Evolutionary conservation across 1,139 yeast species (phyloP), one percentile per base, ranked within the genome.

Genomic region (Yamadazyma dushanensis): DNA sequence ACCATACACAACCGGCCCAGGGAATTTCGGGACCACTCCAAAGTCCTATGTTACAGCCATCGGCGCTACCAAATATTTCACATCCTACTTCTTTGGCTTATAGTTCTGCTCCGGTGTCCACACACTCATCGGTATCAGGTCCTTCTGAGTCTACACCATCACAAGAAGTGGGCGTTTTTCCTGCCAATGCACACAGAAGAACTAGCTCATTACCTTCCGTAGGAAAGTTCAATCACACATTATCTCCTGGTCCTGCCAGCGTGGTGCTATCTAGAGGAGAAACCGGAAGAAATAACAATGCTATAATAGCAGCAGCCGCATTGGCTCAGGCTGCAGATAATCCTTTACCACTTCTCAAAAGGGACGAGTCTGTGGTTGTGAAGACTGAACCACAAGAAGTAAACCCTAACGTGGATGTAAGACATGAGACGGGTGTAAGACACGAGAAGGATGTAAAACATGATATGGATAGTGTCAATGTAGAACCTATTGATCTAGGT

Each of bases 301-400:
- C 83, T 1, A 68, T 70, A 41, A 78, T 80, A 17, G 87, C 86
- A 0, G 86, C 86, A 2, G 86, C 85, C 8, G 86, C 86, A 0
- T 62, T 80, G 34, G 85, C 86, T 1, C 85, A 82, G 0, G 87
- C 86, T 1, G 85, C 85, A 5, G 84, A 78, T 32, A 70, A 75
- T 5, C 86, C 86, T 1, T 51, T 80, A 24, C 84, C 84, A 0
- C 57, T 77, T 8, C 23, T 46, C 11, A 46, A 43, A 29, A 25
- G 38, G 49, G 40, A 43, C 22, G 29, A 31, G 23, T 34, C 32
- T 5, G 16, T 23, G 16, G 20, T 23, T 8, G 11, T 31, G 7
- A 24, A 23, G 18, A 5, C 16, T 3, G 28, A 31, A 17, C 13
- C 10, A 4, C 11, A 5, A 5, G 26, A 24, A n/a, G n/a, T n/a